Base-by-base conservation (phyloP, 306 rosid species). In the Fragaria nilgerrensis region DNA sequence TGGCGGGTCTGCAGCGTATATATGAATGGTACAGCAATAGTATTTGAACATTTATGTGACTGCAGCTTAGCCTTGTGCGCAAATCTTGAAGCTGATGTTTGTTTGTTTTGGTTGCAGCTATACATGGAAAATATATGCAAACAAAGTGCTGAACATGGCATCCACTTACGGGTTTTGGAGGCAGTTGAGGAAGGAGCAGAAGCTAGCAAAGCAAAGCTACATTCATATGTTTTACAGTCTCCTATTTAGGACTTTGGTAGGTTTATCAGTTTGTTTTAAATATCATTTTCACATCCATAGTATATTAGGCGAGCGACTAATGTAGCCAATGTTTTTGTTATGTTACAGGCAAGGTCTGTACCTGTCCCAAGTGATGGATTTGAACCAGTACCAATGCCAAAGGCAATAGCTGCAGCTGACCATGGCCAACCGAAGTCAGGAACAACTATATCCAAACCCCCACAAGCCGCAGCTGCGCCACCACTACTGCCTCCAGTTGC, bases 41-140 rank as follows among this genome's bases (percentile, higher is more conserved):
- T 61, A 61, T 27, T 25, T 13, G 34, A 59, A 59, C 9, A 20
- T 7, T 53, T 23, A 56, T n/a, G 29, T n/a, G 29, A 56, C 62
- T 56, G 15, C 2, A n/a, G 62, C 27, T 22, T 9, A n/a, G 62
- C 62, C 27, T 56, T 55, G 27, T 3, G 12, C 23, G 23, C 22
- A 55, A 55, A 0, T 55, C 61, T 55, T n/a, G 68, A 63, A 63
- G 17, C 68, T 63, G 41, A n/a, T 43, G 39, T 50, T 37, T 65
- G 44, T 10, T 12, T 67, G 29, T 37, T 22, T 56, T 75, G 59
- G 8, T 47, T 82, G 79, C 78, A 94, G 98, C 88, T 94, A 94
- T 74, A 94, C 98, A 78, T 94, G 98, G 98, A 94, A 94, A 83
- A 92, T 94, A 73, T 94, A 94, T 85, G 97, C 98, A 77, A 90